A percentile compares a stretch with the other conserved stretches of the same genome.
phyloP scores from a whole-genome alignment of 164 flowering plant species.

The grape (Vitis vinifera) region ASM3070453v1 NC_081823.1:2640001-2640500 shows the following conservation, averaged over 20 bases:
- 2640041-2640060: too few relatives aligned
- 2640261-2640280: constrained; percentile 79
- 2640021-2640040: too few relatives aligned
- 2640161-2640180: too few relatives aligned
- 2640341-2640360: constrained; percentile 15
- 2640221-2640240: background rate
- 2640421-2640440: constrained; percentile 69
- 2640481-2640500: constrained; percentile 62
- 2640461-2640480: constrained; percentile 80
- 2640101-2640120: too few relatives aligned
- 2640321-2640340: constrained; percentile 18
- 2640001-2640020: too few relatives aligned
- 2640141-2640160: too few relatives aligned
- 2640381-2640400: constrained; percentile 13
- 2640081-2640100: too few relatives aligned
- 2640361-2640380: constrained; percentile 14
- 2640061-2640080: too few relatives aligned
- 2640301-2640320: constrained; percentile 54
- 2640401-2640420: constrained; percentile 54
- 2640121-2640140: too few relatives aligned
- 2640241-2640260: constrained; percentile 5
- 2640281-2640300: constrained; percentile 82
- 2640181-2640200: too few relatives aligned
- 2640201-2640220: background rate
- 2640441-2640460: constrained; percentile 70